Base-by-base conservation (phyloP, 257 asterid species). In the Oldenlandia corymbosa region DNA sequence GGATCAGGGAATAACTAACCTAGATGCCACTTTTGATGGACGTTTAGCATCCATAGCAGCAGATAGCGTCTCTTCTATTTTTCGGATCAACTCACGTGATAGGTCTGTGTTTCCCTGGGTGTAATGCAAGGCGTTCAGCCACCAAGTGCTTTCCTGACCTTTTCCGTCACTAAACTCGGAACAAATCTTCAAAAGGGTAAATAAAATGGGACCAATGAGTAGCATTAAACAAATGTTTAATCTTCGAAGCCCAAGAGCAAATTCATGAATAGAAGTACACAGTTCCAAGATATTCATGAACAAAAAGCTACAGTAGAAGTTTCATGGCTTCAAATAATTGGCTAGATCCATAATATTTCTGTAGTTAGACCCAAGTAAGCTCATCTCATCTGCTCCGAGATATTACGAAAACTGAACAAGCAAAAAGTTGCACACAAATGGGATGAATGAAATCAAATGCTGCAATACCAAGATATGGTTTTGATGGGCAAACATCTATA, bases 71-170 rank as follows among this genome's bases (percentile, higher is more conserved):
- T 87, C 99, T 76, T 83, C 86, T 64, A 89, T 87, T 73, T 92
- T 92, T 64, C 82, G 76, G 57, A 84, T 83, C 67, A 92, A 77
- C 42, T 74, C 79, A 58, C 39, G 64, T n/a, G 91, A 84, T 51
- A 65, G 80, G 69, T 87, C 97, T 66, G 74, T 75, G 69, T 85
- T 77, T 85, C 87, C 91, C 75, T 87, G 96, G 37, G 84, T 76
- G 70, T 82, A 84, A 75, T 89, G 79, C 70, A 92, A 81, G 70
- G 95, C 91, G 69, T 92, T 95, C 72, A 92, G 64, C 96, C 99
- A 92, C 99, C 99, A 92, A 69, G 87, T 67, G 20, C 71, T 57
- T 55, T 78, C 66, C 81, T 75, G 87, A 68, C 69, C 71, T 75
- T 81, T 83, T 75, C 90, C 79, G 54, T 78, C 75, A 18, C 64